Evolutionary conservation across 139 green algal genomes (phyloP), one percentile per base, ranked within the genome.

Genomic region (Raphidocelis subcapitata): DNA sequence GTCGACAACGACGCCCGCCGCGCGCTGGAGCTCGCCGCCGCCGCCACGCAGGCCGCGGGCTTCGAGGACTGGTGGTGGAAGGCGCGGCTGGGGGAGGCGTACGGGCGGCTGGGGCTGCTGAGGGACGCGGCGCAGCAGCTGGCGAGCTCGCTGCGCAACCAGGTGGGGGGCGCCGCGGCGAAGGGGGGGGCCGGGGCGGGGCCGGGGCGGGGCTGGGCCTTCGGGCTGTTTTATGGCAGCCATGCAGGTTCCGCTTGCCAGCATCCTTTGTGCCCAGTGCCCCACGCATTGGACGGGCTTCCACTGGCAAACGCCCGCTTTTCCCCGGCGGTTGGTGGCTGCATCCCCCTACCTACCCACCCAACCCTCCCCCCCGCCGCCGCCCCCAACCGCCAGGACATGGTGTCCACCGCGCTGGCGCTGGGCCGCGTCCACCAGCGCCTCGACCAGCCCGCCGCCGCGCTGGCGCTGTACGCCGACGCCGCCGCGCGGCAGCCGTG

Each of bases 31-130:
- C 86, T 95, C 29, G 88, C 82, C 55, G 79, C 84, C 0, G 65
- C 86, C 29, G 87, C 85, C 46, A 90, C 81, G 3, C 20, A 33
- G 21, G 74, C 55, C 82, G 65, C 54, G 1, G 46, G 70, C 29
- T 63, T 29, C 37, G 41, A 79, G 62, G 91, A 96, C 75, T 96
- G 91, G 91, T 96, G 91, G 91, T 96, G 91, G 91, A 91, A 93
- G 77, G 81, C 84, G 44, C 79, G 89, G 24, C 80, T 93, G 49
- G 91, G 89, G 65, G 94, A 94, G 82, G 88, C 81, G 62, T 93
- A 92, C 80, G 94, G 92, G 76, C 91, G 93, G 79, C 84, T 96
- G 47, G 89, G 88, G 5, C 78, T 94, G 79, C 75, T 92, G 33
- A 78, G 88, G 1, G 91, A 96, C 35, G 85, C 86, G 23, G 89